These are phyloP conservation scores for Mycena capillaripes DNA, from an alignment of 768 basidiomycete genomes.

Conservation along the genomic window DNA sequence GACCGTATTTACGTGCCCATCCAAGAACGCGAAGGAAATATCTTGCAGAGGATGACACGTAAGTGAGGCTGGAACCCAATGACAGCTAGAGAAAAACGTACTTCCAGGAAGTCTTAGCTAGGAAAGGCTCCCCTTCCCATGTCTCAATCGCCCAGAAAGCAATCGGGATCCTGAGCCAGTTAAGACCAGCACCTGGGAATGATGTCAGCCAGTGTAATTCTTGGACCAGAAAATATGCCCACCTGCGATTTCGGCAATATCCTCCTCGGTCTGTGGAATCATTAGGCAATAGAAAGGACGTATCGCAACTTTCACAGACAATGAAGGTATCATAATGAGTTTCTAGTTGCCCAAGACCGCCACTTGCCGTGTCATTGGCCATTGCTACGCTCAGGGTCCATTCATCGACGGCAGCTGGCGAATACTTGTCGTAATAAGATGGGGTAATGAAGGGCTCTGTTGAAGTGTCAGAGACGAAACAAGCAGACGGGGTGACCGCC, in stretches of 20 bases:
- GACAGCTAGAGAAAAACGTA: constrained; percentile 43
- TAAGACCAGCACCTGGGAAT: constrained; percentile 75
- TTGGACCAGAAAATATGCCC: not conserved
- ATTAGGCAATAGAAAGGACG: not conserved
- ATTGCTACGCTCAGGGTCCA: constrained; percentile 77
- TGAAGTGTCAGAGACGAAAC: not conserved
- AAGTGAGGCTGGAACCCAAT: not conserved
- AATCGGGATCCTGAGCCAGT: constrained; percentile 86
- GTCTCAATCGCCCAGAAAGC: constrained; percentile 91
- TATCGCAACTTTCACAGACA: constrained; percentile 57
- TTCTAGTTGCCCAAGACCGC: constrained; percentile 77
- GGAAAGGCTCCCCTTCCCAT: constrained; percentile 81
- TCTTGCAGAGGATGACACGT: constrained; percentile 49
- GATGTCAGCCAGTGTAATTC: not conserved
- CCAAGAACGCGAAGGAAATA: constrained; percentile 81
- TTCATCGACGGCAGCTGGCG: constrained; percentile 67
- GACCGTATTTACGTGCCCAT: constrained; percentile 92
- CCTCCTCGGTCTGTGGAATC: constrained; percentile 78
- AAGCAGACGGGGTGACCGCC: not conserved
- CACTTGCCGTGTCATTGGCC: constrained; percentile 72
- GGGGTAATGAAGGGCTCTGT: constrained; percentile 77
- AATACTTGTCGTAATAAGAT: constrained; percentile 72
- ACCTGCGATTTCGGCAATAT: constrained; percentile 88
- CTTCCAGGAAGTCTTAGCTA: constrained; percentile 83
- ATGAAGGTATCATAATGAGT: constrained; percentile 89